A percentile compares a stretch with the other conserved stretches of the same genome.
Evolutionary conservation across 306 rosid species (phyloP).

Genomic region (Cyclanthera cordifolia): DNA sequence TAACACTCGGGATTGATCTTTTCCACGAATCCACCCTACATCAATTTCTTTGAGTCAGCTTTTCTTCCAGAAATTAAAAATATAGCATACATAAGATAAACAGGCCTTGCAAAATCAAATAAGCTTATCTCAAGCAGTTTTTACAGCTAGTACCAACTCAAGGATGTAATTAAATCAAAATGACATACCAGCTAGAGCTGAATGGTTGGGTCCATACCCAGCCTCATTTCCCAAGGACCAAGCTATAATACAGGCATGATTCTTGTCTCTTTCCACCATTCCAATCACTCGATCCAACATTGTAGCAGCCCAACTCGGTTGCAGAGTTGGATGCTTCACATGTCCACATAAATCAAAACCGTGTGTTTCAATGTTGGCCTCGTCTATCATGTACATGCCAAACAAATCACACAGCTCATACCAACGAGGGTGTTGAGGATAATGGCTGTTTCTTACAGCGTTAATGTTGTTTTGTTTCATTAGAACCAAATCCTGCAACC

Average conservation of each 20-base stretch:
- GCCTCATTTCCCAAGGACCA: conserved; percentile 96
- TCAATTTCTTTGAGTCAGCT: neutral
- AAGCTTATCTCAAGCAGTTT: neutral
- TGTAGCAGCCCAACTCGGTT: conserved; percentile 84
- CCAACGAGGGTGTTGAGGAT: conserved; percentile 98
- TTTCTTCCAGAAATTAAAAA: neutral
- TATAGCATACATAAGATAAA: neutral
- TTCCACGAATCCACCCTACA: conserved; percentile 85
- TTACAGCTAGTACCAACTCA: neutral
- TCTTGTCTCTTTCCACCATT: conserved; percentile 99
- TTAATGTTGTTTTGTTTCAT: conserved; percentile 90
- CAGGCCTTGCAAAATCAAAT: neutral
- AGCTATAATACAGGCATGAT: conserved; percentile 68
- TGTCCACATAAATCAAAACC: conserved; percentile 57
- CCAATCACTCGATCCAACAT: conserved; percentile 93
- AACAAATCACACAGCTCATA: conserved; percentile 85
- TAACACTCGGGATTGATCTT: conserved; percentile 63
- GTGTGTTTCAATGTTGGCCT: conserved; percentile 94
- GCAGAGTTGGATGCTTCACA: conserved; percentile 78
- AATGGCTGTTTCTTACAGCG: conserved; percentile 96
- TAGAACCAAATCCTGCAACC: conserved; percentile 64
- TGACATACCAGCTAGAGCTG: conserved; percentile 58
- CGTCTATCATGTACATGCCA: conserved; percentile 97
- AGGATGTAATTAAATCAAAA: conserved; percentile 9
- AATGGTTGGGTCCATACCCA: conserved; percentile 93